These are phyloP conservation scores for Mycosphaerella arachidis DNA, from an alignment of 2,329 filamentous ascomycete species.

Conservation along the genomic window DNA sequence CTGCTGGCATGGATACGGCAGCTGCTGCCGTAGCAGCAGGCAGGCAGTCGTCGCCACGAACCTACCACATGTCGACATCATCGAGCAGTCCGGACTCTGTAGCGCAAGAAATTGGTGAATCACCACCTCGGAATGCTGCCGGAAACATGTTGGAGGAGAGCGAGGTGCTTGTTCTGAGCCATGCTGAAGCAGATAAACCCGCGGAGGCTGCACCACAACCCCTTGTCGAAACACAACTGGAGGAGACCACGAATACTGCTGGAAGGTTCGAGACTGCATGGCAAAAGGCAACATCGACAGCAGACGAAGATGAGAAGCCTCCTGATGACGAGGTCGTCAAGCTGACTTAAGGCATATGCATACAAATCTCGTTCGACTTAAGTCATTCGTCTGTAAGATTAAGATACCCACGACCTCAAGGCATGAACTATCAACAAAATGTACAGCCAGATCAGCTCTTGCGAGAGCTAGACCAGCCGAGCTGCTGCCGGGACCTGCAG, in stretches of 20 bases:
- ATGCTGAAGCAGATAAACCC: slow-evolving; percentile 12
- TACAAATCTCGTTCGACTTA: background rate
- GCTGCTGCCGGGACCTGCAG: no score
- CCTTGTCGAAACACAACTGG: background rate
- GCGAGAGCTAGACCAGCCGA: no score
- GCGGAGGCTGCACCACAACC: background rate
- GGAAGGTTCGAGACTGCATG: slow-evolving; percentile 20
- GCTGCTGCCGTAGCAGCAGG: slow-evolving; percentile 3
- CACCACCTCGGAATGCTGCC: slow-evolving; percentile 7
- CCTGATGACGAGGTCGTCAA: slow-evolving; percentile 5
- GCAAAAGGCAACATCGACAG: slow-evolving; percentile 14
- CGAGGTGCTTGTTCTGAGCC: slow-evolving; percentile 16
- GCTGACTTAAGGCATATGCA: background rate
- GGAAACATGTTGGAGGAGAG: slow-evolving; percentile 19
- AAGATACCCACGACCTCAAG: background rate
- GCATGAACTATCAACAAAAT: background rate
- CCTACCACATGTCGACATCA: slow-evolving; percentile 4
- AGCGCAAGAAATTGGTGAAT: slow-evolving; percentile 12
- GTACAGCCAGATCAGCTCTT: background rate
- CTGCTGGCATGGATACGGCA: slow-evolving; percentile 24
- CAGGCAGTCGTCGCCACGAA: background rate
- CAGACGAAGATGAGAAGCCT: slow-evolving; percentile 2
- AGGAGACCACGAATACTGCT: background rate
- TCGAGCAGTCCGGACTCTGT: slow-evolving; percentile 13
- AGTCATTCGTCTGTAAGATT: background rate